phyloP scores from a whole-genome alignment of 1,139 yeast species.

The Hansenula sp. region DNA sequence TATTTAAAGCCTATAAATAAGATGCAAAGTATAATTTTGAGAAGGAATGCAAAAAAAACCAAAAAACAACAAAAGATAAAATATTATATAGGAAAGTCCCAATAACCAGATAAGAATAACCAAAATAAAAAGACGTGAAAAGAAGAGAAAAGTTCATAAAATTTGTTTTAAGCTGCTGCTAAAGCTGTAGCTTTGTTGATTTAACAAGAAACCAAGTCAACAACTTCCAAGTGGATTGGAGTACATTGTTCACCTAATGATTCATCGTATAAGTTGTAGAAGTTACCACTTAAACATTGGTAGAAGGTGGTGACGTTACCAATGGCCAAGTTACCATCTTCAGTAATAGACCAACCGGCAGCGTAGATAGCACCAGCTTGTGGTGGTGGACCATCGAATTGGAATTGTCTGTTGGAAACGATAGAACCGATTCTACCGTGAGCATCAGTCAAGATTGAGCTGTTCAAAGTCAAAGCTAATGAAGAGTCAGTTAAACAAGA shows the following conservation, averaged over 20 bases:
- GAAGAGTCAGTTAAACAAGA: slow-evolving; percentile 51
- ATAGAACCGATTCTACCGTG: slow-evolving; percentile 75
- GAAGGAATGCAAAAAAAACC: background rate
- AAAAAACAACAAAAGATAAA: background rate
- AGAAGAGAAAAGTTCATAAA: slow-evolving; percentile 3
- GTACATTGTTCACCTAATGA: slow-evolving; percentile 62
- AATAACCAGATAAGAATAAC: slow-evolving; percentile 1
- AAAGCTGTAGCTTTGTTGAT: slow-evolving; percentile 1
- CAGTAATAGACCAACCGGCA: slow-evolving; percentile 73
- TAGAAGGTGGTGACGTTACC: slow-evolving; percentile 64
- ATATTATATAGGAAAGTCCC: background rate
- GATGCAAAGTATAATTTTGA: background rate
- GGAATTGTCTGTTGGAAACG: slow-evolving; percentile 85
- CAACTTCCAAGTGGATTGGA: slow-evolving; percentile 57
- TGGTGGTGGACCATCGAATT: slow-evolving; percentile 88
- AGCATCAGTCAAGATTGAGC: slow-evolving; percentile 52
- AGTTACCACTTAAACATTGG: slow-evolving; percentile 76
- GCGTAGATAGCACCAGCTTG: slow-evolving; percentile 88
- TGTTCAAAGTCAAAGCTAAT: slow-evolving; percentile 50
- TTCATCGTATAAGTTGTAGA: slow-evolving; percentile 79
- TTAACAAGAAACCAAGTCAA: slow-evolving; percentile 62
- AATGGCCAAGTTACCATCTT: slow-evolving; percentile 64
- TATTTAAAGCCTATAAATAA: background rate
- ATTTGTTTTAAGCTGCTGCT: too few species aligned
- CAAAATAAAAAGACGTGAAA: slow-evolving; percentile 3